Base-by-base conservation (phyloP, 2,329 filamentous ascomycete genomes). In the Ophiostoma montium region DNA sequence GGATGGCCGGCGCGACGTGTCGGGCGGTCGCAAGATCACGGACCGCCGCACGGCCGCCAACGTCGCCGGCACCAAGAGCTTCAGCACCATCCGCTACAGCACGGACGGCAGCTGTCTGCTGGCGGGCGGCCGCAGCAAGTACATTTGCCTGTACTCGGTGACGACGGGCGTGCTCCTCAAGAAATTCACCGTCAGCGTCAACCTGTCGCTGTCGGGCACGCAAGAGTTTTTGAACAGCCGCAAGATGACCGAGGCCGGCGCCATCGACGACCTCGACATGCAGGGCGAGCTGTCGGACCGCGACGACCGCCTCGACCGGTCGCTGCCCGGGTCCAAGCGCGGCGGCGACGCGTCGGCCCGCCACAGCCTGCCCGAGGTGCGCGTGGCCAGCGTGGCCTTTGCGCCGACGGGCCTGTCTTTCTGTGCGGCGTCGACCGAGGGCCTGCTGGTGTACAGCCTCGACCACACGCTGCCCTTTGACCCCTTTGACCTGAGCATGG, bases 141-240 rank as follows among this genome's bases (percentile, higher is more conserved):
- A 94, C 64, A 95, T 98, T 47, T 96, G 92, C 62, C 66, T 98
- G 51, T 98, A 98, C 67, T 90, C 94, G n/a, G 86, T 94, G 31
- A 80, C 81, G 51, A 94, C 90, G 1, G 88, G 92, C 63, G 87
- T 92, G 1, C 70, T 98, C 11, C 71, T 96, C 50, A 95, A 94
- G 64, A 95, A 95, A 62, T 98, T 84, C 61, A 95, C 90, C 2
- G 89, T 96, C 59, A 94, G 86, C 57, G 78, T 95, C 60, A 98
- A 98, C 64, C 71, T 95, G n/a, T 94, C 89, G 2, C 71, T 98
- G 3, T 89, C 94, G 18, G 92, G 92, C 43, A 98, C 92, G 1
- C 90, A 96, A 61, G 92, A 98, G 63, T 95, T 94, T 65, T 75
- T 98, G 56, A 96, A 95, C 72, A 95, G 87, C 69, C 86, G 83